A percentile compares a stretch with the other conserved stretches of the same genome.
Evolutionary conservation across 176 grass and related monocot species (phyloP).

Genomic region (Aegilops speltoides): DNA sequence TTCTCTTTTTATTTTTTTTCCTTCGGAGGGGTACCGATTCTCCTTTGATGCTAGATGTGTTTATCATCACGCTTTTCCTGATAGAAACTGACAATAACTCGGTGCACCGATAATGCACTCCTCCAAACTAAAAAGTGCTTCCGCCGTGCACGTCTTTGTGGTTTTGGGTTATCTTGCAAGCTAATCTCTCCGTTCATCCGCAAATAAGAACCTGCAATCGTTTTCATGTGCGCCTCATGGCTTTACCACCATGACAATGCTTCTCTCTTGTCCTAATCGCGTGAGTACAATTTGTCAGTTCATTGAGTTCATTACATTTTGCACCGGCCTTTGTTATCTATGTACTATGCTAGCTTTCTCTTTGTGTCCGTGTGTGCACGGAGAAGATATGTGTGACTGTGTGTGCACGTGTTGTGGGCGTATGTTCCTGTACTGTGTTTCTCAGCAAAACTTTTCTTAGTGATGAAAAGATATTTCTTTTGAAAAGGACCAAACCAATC

Average conservation of each 20-base stretch:
- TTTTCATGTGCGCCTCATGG: conserved; percentile 27
- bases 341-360: too few relatives aligned
- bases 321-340: too few relatives aligned
- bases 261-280: neutral
- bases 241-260: neutral
- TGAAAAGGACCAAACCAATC: too few relatives aligned
- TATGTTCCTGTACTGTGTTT: too few relatives aligned
- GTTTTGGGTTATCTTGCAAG: conserved; percentile 32
- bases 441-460: too few relatives aligned
- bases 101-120: conserved; percentile 14
- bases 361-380: too few relatives aligned
- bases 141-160: conserved; percentile 33
- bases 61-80: neutral
- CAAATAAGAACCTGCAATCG: conserved; percentile 35
- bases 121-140: neutral
- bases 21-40: too few relatives aligned
- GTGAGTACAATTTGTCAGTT: neutral
- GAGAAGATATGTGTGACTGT: too few relatives aligned
- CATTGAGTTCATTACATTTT: neutral
- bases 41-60: neutral
- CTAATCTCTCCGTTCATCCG: conserved; percentile 16
- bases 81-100: neutral
- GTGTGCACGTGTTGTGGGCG: too few relatives aligned
- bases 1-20: too few relatives aligned
- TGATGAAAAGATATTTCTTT: too few relatives aligned